These are phyloP conservation scores for Circinella umbellata DNA, from an alignment of 371 early-diverging fungal species.

Conservation along the genomic window DNA sequence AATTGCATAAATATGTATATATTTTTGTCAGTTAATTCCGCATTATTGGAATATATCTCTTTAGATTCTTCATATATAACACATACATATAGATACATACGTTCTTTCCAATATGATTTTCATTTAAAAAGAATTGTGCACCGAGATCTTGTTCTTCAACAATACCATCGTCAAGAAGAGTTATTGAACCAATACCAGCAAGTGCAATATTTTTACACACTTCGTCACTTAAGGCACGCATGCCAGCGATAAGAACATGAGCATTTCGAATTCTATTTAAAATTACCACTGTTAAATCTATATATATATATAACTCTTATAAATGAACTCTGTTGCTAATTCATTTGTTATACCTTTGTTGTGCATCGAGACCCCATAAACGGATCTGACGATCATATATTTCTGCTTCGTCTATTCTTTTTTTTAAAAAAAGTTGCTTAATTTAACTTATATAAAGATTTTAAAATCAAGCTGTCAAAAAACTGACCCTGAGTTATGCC, in stretches of 20 bases:
- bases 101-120: constrained; percentile 69
- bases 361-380: constrained; percentile 94
- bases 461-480: not conserved
- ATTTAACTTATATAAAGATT: not conserved
- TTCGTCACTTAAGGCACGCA: constrained; percentile 77
- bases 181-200: constrained; percentile 84
- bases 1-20: too few species aligned
- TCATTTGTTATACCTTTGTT: constrained; percentile 63
- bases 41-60: not conserved
- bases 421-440: not conserved
- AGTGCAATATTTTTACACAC: constrained; percentile 90
- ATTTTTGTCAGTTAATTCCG: not conserved
- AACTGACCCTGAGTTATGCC: constrained; percentile 9
- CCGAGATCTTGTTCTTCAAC: constrained; percentile 76
- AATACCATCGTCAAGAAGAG: constrained; percentile 63
- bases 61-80: not conserved
- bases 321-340: not conserved
- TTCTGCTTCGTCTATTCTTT: constrained; percentile 77
- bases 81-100: constrained; percentile 42
- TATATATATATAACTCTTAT: not conserved
- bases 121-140: constrained; percentile 75
- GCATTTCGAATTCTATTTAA: constrained; percentile 76
- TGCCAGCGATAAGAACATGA: constrained; percentile 70
- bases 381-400: constrained; percentile 96
- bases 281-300: not conserved